Evolutionary conservation across 768 basidiomycete genomes (phyloP).

Genomic region (Xanthoconium stramineum): DNA sequence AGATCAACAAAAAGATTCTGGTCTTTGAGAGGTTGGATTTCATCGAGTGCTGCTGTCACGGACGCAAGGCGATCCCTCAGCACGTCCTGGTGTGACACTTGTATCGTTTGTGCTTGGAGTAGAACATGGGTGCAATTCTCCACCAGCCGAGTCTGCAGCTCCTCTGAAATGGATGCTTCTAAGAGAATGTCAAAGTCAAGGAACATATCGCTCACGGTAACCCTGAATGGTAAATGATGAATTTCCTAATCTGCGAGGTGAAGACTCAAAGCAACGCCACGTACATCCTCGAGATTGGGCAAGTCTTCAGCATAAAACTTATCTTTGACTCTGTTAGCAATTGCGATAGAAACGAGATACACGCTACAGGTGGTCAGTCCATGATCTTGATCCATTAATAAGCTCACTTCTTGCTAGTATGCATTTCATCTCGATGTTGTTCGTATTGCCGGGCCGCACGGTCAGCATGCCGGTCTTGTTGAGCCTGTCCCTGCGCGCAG

Average conservation of each 20-base stretch:
- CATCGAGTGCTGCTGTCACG: conserved; percentile 46
- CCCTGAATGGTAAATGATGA: conserved; percentile 46
- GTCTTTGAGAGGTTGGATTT: conserved; percentile 57
- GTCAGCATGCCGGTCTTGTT: conserved; percentile 75
- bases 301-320: conserved; percentile 72
- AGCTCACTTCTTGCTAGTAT: conserved; percentile 74
- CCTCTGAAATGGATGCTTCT: conserved; percentile 43
- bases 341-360: conserved; percentile 66
- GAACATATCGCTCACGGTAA: conserved; percentile 49
- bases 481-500: conserved; percentile 52
- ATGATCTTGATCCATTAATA: neutral
- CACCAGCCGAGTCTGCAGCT: conserved; percentile 64
- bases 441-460: conserved; percentile 71
- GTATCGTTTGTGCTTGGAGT: conserved; percentile 56
- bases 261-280: conserved; percentile 16
- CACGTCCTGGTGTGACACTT: conserved; percentile 54
- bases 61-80: conserved; percentile 49
- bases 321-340: conserved; percentile 66
- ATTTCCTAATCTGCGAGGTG: conserved; percentile 4
- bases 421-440: conserved; percentile 74
- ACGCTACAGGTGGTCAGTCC: conserved; percentile 37
- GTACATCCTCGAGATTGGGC: conserved; percentile 71
- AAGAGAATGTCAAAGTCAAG: neutral
- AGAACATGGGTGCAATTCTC: conserved; percentile 53
- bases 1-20: conserved; percentile 70